Base-by-base conservation (phyloP, 106 monocot species). In the Vanilla planifolia region DNA sequence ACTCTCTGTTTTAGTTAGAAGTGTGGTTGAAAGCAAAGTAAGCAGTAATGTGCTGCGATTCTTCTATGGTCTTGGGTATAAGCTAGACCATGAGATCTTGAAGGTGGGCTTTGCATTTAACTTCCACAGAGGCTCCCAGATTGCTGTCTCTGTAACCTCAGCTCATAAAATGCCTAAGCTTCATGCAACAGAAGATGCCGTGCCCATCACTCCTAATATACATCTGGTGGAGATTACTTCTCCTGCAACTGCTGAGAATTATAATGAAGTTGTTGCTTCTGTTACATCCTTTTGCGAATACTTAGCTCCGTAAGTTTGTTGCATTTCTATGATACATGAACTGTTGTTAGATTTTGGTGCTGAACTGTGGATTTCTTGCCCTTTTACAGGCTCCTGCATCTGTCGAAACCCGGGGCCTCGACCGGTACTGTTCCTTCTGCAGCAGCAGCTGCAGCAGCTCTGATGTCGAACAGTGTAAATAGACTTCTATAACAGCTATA, bases 221-320 rank as follows among this genome's bases (percentile, higher is more conserved):
- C 87, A 96, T 36, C 50, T 96, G 64, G 91, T 96, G 10, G 91
- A 96, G 67, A 84, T 96, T 9, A 96, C 79, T 8, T 81, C 96
- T 1, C 91, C 96, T 50, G 81, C 91, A 35, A 78, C 84, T 22
- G 75, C 77, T 27, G 96, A 96, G 22, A 96, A 79, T 59, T 96
- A 96, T 52, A 77, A 21, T 43, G 96, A 96, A 29, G 96, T 96
- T 50, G 96, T 65, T 24, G 61, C 81, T 21, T 75, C 96, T 8
- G 68, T 96, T 40, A 64, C 79, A 11, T 84, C 87, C 25, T 91
- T 96, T 45, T 91, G 81, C 44, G 96, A 96, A 73, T 81, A 88
- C 79, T 66, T 96, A 50, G 86, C 96, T 50, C 96, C 96, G 96
- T 96, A 65, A 91, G 95, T 79, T 32, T 16, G 9, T 47, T 43